These are phyloP conservation scores for Triangularia verruculosa DNA, from an alignment of 2,329 filamentous ascomycete species.

Conservation along the genomic window DNA sequence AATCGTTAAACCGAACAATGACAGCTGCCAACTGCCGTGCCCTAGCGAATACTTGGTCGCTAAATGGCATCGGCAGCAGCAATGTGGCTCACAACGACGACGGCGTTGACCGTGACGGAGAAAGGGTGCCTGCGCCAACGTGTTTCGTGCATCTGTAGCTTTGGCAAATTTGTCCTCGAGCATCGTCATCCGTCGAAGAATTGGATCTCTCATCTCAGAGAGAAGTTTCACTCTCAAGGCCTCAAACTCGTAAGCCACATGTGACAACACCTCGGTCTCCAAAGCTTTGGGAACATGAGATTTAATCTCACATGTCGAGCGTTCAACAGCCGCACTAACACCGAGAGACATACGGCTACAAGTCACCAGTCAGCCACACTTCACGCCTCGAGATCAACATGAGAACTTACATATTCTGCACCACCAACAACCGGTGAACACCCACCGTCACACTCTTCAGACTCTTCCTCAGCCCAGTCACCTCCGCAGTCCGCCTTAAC, in stretches of 20 bases:
- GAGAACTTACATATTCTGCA: conserved; percentile 3
- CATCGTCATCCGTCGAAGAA: not conserved
- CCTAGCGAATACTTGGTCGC: not conserved
- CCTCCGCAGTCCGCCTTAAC: not conserved
- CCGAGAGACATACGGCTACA: not conserved
- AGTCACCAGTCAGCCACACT: not conserved
- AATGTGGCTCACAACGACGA: not conserved
- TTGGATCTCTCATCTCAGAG: not conserved
- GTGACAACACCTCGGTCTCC: not conserved
- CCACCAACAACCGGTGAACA: not conserved
- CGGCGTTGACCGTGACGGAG: not conserved
- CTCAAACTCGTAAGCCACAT: not conserved
- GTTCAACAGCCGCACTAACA: not conserved
- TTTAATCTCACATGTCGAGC: not conserved
- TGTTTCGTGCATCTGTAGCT: not conserved
- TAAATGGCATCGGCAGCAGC: not conserved
- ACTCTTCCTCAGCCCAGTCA: conserved; percentile 2
- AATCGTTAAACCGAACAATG: not conserved
- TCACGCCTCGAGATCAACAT: not conserved
- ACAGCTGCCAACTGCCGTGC: not conserved
- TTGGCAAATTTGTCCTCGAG: not conserved
- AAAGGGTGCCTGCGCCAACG: not conserved
- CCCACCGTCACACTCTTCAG: not conserved
- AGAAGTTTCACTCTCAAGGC: not conserved
- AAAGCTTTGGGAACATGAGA: not conserved